A percentile compares a stretch with the other conserved stretches of the same genome.
phyloP scores from a whole-genome alignment of 176 grass and related monocot genomes.

The bread wheat (Triticum aestivum) region IWGSC_CS_RefSeq_v2.1 NC_057812.1:652279158-652279657 shows the following conservation, averaged over 20 bases:
- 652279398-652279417: not conserved
- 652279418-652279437: not conserved
- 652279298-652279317: not conserved
- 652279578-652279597: not conserved
- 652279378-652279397: not conserved
- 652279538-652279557: too few relatives aligned
- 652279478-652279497: too few relatives aligned
- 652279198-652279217: constrained; percentile 6
- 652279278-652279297: not conserved
- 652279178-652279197: not conserved
- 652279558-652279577: not conserved
- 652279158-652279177: not conserved
- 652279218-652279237: not conserved
- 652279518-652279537: too few relatives aligned
- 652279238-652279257: not conserved
- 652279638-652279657: not conserved
- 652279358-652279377: not conserved
- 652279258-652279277: not conserved
- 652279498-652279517: too few relatives aligned
- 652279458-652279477: too few relatives aligned
- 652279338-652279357: not conserved
- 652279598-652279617: not conserved
- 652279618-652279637: not conserved
- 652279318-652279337: not conserved
- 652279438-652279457: too few relatives aligned